A percentile compares a stretch with the other conserved stretches of the same genome.
These are phyloP conservation scores for Marasmius fiardii DNA, from an alignment of 1,284 basidiomycete species.

Conservation along the genomic window DNA sequence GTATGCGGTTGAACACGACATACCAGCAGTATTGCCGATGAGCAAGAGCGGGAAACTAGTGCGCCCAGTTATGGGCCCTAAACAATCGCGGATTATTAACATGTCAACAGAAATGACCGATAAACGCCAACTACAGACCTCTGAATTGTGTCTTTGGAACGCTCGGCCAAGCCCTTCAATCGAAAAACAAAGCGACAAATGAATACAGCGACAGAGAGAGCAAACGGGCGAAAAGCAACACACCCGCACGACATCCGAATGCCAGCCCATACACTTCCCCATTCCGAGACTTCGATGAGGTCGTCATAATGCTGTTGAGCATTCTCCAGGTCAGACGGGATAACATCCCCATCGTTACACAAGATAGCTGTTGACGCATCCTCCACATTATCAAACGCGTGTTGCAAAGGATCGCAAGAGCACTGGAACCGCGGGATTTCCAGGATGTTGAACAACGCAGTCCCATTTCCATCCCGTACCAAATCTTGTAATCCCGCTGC, in stretches of 20 bases:
- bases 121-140: constrained; percentile 4
- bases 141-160: constrained; percentile 14
- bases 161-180: no score
- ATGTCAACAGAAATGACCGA: not conserved
- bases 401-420: constrained; percentile 4
- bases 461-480: constrained; percentile 12
- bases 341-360: constrained; percentile 17
- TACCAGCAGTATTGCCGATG: constrained; percentile 15
- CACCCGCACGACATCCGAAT: constrained; percentile 13
- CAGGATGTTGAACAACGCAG: constrained; percentile 12
- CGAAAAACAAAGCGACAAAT: no score
- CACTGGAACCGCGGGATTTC: constrained; percentile 7
- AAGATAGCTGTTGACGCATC: constrained; percentile 11
- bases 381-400: constrained; percentile 4
- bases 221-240: no score
- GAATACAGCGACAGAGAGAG: no score
- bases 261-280: constrained; percentile 13
- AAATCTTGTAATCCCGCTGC: constrained; percentile 17
- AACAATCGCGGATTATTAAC: not conserved
- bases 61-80: constrained; percentile 13
- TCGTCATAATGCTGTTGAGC: constrained; percentile 8
- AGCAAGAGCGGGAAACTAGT: constrained; percentile 13
- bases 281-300: constrained; percentile 9
- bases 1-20: not conserved
- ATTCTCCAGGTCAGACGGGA: constrained; percentile 9